phyloP scores from a whole-genome alignment of 2,329 filamentous ascomycete species.

The Fusarium subglutinans region DNA sequence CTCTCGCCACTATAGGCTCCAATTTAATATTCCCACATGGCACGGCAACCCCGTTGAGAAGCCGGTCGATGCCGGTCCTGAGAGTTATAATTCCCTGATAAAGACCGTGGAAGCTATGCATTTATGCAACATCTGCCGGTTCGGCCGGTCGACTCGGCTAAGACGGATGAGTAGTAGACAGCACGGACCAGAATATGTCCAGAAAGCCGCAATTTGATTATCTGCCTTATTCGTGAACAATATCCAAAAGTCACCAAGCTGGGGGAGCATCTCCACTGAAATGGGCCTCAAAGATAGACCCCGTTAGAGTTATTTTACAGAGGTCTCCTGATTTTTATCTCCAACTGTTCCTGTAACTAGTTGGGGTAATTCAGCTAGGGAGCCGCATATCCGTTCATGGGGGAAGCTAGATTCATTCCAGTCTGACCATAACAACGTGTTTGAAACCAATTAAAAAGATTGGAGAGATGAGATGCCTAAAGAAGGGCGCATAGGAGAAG shows the following conservation, averaged over 20 bases:
- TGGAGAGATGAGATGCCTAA: neutral
- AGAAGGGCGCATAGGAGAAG: constrained; percentile 4
- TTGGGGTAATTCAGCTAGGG: neutral
- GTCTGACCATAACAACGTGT: constrained; percentile 7
- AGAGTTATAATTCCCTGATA: neutral
- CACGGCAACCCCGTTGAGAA: constrained; percentile 10
- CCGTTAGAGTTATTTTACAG: neutral
- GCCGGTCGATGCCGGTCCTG: constrained; percentile 34
- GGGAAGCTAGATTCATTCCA: neutral
- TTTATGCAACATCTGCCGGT: constrained; percentile 9
- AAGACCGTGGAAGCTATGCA: neutral
- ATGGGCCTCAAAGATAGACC: neutral
- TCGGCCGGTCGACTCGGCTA: constrained; percentile 33
- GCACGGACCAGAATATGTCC: constrained; percentile 28
- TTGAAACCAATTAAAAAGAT: neutral
- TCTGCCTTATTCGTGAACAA: constrained; percentile 19
- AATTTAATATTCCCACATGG: constrained; percentile 22
- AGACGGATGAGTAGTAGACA: constrained; percentile 27
- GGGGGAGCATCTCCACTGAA: neutral
- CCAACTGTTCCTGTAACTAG: neutral
- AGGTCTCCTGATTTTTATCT: constrained; percentile 4
- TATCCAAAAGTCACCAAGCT: constrained; percentile 17
- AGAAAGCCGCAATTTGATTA: constrained; percentile 22
- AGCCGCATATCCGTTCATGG: constrained; percentile 7
- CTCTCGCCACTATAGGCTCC: constrained; percentile 21